Conservation (phyloP, 768 basidiomycete species). For the Pholiota conissans region DNA sequence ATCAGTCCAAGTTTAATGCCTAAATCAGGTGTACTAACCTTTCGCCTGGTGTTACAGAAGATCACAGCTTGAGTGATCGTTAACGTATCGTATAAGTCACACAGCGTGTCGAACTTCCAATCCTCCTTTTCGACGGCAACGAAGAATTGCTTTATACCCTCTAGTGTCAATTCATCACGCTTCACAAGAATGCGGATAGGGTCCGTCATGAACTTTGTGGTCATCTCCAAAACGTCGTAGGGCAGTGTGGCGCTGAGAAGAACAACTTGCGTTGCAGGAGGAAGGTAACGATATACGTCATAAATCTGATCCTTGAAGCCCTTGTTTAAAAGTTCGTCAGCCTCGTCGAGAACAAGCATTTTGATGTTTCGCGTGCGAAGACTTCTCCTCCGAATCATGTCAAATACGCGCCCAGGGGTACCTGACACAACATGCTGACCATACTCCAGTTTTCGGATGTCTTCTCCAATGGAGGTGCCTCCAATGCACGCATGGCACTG, state of each 20-base stretch:
- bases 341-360: slow-evolving; percentile 93
- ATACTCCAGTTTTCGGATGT: slow-evolving; percentile 95
- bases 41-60: slow-evolving; percentile 97
- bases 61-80: slow-evolving; percentile 99
- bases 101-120: slow-evolving; percentile 98
- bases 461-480: slow-evolving; percentile 95
- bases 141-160: slow-evolving; percentile 96
- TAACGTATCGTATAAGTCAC: slow-evolving; percentile 96
- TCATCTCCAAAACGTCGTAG: slow-evolving; percentile 98
- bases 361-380: slow-evolving; percentile 97
- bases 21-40: slow-evolving; percentile 49
- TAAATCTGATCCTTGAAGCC: slow-evolving; percentile 99
- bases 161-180: slow-evolving; percentile 97
- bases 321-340: slow-evolving; percentile 95
- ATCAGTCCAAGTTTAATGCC: slow-evolving; percentile 1
- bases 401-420: slow-evolving; percentile 96
- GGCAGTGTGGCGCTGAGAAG: slow-evolving; percentile 95
- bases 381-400: slow-evolving; percentile 96
- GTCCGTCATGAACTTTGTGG: slow-evolving; percentile 99
- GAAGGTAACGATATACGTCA: slow-evolving; percentile 96
- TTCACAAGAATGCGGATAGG: slow-evolving; percentile 98
- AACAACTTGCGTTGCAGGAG: slow-evolving; percentile 96
- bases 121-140: slow-evolving; percentile 99
- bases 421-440: slow-evolving; percentile 98
- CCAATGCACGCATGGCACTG: slow-evolving; percentile 99